Evolutionary conservation across 352 stramenopile genomes (phyloP).

Genomic region (Phytophthora agathidicida): DNA sequence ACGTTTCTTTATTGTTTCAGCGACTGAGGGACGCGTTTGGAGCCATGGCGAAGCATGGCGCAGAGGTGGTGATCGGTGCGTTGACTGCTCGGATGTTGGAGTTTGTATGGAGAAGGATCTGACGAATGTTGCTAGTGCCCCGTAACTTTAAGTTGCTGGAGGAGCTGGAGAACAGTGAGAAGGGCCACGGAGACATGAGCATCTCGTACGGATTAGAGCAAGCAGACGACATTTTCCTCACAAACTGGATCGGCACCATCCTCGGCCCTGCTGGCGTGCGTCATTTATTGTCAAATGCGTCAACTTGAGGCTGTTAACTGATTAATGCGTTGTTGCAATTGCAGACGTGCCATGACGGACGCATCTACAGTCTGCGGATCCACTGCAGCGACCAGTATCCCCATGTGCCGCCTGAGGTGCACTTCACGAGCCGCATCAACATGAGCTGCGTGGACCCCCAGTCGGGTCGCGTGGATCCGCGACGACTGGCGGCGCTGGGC

Average conservation of each 20-base stretch:
- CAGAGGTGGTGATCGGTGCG: constrained; percentile 82
- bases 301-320: too few relatives aligned
- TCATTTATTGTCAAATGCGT: too few relatives aligned
- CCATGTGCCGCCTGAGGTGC: constrained; percentile 92
- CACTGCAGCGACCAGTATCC: constrained; percentile 95
- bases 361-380: constrained; percentile 96
- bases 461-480: constrained; percentile 79
- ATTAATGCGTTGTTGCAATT: constrained; percentile 5
- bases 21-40: constrained; percentile 25
- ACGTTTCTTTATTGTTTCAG: constrained; percentile 16
- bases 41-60: constrained; percentile 78
- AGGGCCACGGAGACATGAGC: constrained; percentile 94
- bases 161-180: constrained; percentile 93
- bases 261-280: constrained; percentile 94
- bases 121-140: constrained; percentile 57
- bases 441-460: constrained; percentile 96
- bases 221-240: constrained; percentile 97
- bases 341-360: constrained; percentile 95
- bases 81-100: background rate
- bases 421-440: constrained; percentile 98
- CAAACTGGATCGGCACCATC: constrained; percentile 98
- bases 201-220: constrained; percentile 96
- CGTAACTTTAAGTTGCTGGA: constrained; percentile 96
- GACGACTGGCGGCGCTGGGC: constrained; percentile 69
- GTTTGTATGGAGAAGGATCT: background rate